Evolutionary conservation across 108 stramenopile species (phyloP).

Genomic region (Conticribra weissflogii): DNA sequence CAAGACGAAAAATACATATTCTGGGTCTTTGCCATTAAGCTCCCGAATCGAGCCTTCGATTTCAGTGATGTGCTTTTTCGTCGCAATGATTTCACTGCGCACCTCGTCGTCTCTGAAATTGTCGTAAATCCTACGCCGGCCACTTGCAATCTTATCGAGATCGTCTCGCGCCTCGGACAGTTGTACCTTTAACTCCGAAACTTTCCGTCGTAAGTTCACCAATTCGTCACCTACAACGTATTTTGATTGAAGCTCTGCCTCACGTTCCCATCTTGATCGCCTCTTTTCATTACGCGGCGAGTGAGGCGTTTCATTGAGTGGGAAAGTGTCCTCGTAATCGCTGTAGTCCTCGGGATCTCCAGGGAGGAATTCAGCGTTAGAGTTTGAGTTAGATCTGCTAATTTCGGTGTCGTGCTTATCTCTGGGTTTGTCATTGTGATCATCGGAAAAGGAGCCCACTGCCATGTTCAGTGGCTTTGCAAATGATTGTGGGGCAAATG

Average conservation of each 20-base stretch:
- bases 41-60: constrained; percentile 52
- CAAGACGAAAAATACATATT: constrained; percentile 63
- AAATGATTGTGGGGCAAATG: too few relatives aligned
- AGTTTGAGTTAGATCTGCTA: background rate
- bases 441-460: background rate
- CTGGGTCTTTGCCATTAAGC: constrained; percentile 68
- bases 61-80: constrained; percentile 29
- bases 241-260: constrained; percentile 18
- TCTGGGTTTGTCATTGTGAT: background rate
- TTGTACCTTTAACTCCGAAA: constrained; percentile 46
- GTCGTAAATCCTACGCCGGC: too few relatives aligned
- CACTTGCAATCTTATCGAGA: background rate
- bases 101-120: background rate
- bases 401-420: background rate
- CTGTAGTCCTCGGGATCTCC: background rate
- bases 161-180: constrained; percentile 43
- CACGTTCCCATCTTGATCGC: constrained; percentile 16
- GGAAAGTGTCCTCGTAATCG: background rate
- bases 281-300: constrained; percentile 5
- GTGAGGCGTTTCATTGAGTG: background rate
- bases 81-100: constrained; percentile 1
- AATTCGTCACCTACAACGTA: constrained; percentile 66
- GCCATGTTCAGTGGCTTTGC: too few relatives aligned
- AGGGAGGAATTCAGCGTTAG: too few relatives aligned
- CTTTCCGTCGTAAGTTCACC: constrained; percentile 53